A percentile compares a stretch with the other conserved stretches of the same genome.
Evolutionary conservation across 177 flowering plant genomes (phyloP).

Genomic region (Tripterygium wilfordii): DNA sequence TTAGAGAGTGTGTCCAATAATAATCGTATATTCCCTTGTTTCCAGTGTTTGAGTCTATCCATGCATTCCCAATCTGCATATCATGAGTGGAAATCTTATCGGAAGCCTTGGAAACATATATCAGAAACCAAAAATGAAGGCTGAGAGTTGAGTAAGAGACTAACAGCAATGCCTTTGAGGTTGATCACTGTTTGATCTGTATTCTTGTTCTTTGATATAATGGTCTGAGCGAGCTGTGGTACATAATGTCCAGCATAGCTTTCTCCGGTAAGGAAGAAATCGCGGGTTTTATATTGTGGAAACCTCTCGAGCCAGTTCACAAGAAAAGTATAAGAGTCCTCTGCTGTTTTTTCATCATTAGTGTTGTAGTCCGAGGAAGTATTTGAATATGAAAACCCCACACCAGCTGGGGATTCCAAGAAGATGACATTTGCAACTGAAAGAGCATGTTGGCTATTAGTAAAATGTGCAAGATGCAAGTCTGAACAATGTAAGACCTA

Average conservation of each 20-base stretch:
- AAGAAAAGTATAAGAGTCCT: constrained; percentile 43
- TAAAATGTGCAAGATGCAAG: too few species aligned
- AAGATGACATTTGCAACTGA: constrained; percentile 56
- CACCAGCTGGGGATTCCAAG: constrained; percentile 58
- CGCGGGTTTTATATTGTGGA: constrained; percentile 51
- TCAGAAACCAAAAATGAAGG: too few species aligned
- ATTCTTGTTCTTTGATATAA: constrained; percentile 24
- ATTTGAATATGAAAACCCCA: constrained; percentile 64
- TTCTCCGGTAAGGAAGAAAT: constrained; percentile 54
- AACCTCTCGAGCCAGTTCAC: constrained; percentile 58
- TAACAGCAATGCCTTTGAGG: constrained; percentile 45
- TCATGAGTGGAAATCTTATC: too few species aligned
- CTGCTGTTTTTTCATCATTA: constrained; percentile 44
- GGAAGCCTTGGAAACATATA: too few species aligned
- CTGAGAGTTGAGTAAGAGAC: too few species aligned
- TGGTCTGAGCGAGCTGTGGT: constrained; percentile 54
- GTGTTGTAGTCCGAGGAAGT: constrained; percentile 28
- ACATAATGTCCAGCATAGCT: constrained; percentile 66
- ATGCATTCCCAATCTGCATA: constrained; percentile 50
- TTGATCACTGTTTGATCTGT: constrained; percentile 26
- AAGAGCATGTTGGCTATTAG: too few species aligned
- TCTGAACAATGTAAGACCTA: too few species aligned
- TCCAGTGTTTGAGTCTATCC: constrained; percentile 21
- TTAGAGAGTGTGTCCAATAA: constrained; percentile 42
- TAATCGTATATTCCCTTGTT: constrained; percentile 24